Conservation (phyloP, 345 rosid species). For the Reutealis trisperma region DNA sequence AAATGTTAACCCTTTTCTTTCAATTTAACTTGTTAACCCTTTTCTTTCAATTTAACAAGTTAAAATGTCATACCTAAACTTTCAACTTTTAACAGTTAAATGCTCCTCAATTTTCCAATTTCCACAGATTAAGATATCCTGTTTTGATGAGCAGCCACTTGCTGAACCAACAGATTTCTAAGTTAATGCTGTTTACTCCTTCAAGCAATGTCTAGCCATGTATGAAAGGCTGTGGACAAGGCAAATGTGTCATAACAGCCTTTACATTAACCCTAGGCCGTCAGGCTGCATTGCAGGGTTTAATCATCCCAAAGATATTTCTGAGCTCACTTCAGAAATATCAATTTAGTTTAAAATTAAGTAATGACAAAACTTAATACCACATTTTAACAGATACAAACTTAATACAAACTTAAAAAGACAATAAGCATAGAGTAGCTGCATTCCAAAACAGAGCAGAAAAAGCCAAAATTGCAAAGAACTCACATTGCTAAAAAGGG, state of each 20-base stretch:
- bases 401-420: background rate
- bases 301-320: background rate
- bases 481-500: conserved; percentile 71
- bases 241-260: background rate
- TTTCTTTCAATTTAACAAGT: too few relatives aligned
- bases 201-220: background rate
- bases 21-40: too few relatives aligned
- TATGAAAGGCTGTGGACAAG: background rate
- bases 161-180: too few relatives aligned
- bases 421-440: background rate
- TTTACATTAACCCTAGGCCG: background rate
- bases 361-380: background rate
- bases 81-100: too few relatives aligned
- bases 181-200: too few relatives aligned
- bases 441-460: background rate
- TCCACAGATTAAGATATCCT: too few relatives aligned
- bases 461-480: background rate
- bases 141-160: too few relatives aligned
- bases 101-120: too few relatives aligned
- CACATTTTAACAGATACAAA: too few relatives aligned
- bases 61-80: too few relatives aligned
- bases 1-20: too few relatives aligned
- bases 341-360: too few relatives aligned
- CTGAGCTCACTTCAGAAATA: background rate
- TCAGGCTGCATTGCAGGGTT: background rate